Percentiles rank a stretch among this genome's conserved stretches.
Evolutionary conservation across 2,329 filamentous ascomycete genomes (phyloP).

Genomic region (Pseudonectria buxi): DNA sequence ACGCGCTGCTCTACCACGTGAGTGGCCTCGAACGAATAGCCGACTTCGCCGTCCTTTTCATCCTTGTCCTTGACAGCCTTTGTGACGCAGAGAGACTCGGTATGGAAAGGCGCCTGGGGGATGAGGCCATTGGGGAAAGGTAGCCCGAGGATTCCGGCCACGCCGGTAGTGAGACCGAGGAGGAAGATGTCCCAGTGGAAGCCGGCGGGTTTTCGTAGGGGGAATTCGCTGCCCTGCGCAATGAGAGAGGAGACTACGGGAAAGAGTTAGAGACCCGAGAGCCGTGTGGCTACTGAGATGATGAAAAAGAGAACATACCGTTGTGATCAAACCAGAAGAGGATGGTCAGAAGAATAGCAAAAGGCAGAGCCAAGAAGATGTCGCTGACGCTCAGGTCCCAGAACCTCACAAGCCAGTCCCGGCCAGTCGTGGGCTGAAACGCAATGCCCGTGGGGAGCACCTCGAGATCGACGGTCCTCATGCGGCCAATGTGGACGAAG

Average conservation of each 20-base stretch:
- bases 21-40: conserved; percentile 43
- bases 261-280: not conserved
- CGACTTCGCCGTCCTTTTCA: conserved; percentile 46
- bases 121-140: conserved; percentile 81
- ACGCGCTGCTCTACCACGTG: conserved; percentile 73
- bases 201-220: conserved; percentile 70
- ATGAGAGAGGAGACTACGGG: conserved; percentile 68
- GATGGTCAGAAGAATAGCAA: conserved; percentile 74
- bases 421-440: conserved; percentile 69
- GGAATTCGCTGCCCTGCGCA: conserved; percentile 76
- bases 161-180: conserved; percentile 68
- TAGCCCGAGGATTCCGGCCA: conserved; percentile 68
- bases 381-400: conserved; percentile 69
- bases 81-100: conserved; percentile 69
- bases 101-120: conserved; percentile 78
- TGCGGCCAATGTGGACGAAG: conserved; percentile 79
- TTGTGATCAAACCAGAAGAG: conserved; percentile 91
- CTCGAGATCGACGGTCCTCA: conserved; percentile 63
- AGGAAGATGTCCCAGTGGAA: conserved; percentile 85
- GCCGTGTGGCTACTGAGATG: not conserved
- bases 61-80: conserved; percentile 44
- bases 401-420: conserved; percentile 73
- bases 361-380: conserved; percentile 79
- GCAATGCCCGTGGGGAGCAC: conserved; percentile 68
- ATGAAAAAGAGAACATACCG: conserved; percentile 38